Base-by-base conservation (phyloP, 2,329 filamentous ascomycete species). In the Penicillium sp. region DNA sequence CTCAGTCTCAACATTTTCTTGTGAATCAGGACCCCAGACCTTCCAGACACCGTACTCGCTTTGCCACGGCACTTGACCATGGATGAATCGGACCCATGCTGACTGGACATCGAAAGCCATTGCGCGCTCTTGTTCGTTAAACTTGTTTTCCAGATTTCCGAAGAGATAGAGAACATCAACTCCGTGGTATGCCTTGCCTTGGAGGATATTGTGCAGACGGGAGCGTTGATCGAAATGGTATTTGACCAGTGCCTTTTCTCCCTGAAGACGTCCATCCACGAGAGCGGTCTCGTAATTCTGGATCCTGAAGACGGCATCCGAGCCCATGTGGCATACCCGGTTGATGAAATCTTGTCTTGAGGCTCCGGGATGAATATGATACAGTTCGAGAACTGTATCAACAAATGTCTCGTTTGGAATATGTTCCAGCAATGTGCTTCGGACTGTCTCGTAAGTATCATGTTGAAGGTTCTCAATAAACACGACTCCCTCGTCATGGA, bases 151-250 rank as follows among this genome's bases (percentile, higher is more conserved):
- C 2, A 54, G 37, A n/a, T 49, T 52, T 13, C 41, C 27, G 37
- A 54, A 54, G 7, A 54, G 35, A 44, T 49, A 54, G 7, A 54
- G 28, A 20, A 54, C 39, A 3, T 54, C 52, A 3, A 45, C 27
- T 18, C 49, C 52, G 24, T 54, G 49, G 29, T 54, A 54, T 0
- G 46, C 49, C 13, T 27, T 49, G 6, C 44, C 52, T 9, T 45
- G n/a, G 1, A 54, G 41, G 27, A 44, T 20, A 37, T 54, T 54
- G 2, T 33, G 18, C 1, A 54, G n/a, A 18, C 23, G 42, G 5
- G 52, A 54, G 1, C 37, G 39, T 31, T 54, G 52, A 27, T 54
- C 52, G 40, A 54, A 52, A 35, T 54, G 49, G 38, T 54, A 54
- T 18, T 52, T 47, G 40, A 54, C 49, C 6, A 54, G 23, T n/a